Evolutionary conservation across 1,284 basidiomycete species (phyloP).

Genomic region (Afroboletus lepidellus): DNA sequence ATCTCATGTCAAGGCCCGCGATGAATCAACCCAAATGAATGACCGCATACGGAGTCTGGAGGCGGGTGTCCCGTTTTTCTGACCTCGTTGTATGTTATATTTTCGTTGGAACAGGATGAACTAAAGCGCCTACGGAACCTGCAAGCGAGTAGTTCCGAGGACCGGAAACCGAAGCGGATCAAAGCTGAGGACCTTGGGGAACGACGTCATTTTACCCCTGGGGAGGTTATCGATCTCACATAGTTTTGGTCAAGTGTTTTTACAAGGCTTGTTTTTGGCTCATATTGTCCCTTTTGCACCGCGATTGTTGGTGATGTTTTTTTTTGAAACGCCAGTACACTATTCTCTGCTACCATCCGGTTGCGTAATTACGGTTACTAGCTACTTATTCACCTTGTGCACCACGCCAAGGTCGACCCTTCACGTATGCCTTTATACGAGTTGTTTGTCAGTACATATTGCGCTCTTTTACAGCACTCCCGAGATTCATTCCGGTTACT

Average conservation of each 20-base stretch:
- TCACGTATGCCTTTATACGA: too few relatives aligned
- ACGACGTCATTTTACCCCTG: background rate
- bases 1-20: background rate
- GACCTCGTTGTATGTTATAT: background rate
- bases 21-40: background rate
- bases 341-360: too few relatives aligned
- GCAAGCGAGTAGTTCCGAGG: background rate
- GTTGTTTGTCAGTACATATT: background rate
- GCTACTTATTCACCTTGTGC: too few relatives aligned
- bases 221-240: conserved; percentile 21
- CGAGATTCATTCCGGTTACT: background rate
- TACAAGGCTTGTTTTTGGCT: background rate
- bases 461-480: background rate
- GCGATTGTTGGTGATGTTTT: background rate
- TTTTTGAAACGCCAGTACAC: too few relatives aligned
- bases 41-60: conserved; percentile 13
- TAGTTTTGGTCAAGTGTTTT: background rate
- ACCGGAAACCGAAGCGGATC: conserved; percentile 16
- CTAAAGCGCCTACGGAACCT: conserved; percentile 13
- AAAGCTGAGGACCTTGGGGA: conserved; percentile 6
- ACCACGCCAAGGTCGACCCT: too few relatives aligned
- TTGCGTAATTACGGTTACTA: too few relatives aligned
- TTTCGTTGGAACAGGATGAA: conserved; percentile 4
- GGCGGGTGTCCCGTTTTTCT: background rate
- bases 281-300: background rate